Conservation (phyloP, 495 filamentous ascomycete genomes). For the Neurospora discreta region DNA sequence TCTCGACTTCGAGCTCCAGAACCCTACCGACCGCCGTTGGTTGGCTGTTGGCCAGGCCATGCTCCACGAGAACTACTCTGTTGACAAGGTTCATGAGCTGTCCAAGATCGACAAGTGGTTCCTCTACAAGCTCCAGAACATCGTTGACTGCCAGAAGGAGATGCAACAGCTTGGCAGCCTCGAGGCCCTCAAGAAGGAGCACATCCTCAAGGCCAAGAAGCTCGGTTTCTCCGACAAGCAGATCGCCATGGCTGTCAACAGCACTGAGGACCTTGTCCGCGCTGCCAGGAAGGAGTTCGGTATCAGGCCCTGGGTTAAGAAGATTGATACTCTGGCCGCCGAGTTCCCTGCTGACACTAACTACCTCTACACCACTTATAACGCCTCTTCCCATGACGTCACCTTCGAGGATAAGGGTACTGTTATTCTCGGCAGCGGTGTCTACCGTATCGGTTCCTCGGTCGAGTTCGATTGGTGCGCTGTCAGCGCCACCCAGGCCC, state of each 20-base stretch:
- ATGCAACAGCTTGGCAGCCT: constrained; percentile 82
- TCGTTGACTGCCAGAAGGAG: constrained; percentile 79
- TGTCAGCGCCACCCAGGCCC: constrained; percentile 80
- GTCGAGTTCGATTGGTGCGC: constrained; percentile 99
- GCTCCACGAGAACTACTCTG: constrained; percentile 90
- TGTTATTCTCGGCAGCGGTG: constrained; percentile 82
- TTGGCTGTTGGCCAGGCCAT: constrained; percentile 95
- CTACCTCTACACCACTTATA: constrained; percentile 98
- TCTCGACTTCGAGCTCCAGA: constrained; percentile 77
- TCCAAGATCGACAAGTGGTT: constrained; percentile 98
- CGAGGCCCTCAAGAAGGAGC: constrained; percentile 74
- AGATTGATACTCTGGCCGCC: constrained; percentile 92
- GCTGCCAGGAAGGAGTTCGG: constrained; percentile 76
- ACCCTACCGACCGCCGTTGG: constrained; percentile 93
- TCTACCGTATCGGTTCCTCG: constrained; percentile 93
- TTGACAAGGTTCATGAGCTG: constrained; percentile 81
- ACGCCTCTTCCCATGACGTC: constrained; percentile 89
- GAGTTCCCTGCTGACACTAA: constrained; percentile 98
- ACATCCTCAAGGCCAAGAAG: constrained; percentile 86
- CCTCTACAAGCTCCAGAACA: constrained; percentile 92
- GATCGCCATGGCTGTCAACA: constrained; percentile 76
- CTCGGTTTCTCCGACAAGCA: constrained; percentile 95
- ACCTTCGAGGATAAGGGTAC: constrained; percentile 90
- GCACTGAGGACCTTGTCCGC: constrained; percentile 82
- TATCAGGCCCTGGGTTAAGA: constrained; percentile 87